These are phyloP conservation scores for Pichia sp. DNA, from an alignment of 1,139 yeast species.

Conservation along the genomic window DNA sequence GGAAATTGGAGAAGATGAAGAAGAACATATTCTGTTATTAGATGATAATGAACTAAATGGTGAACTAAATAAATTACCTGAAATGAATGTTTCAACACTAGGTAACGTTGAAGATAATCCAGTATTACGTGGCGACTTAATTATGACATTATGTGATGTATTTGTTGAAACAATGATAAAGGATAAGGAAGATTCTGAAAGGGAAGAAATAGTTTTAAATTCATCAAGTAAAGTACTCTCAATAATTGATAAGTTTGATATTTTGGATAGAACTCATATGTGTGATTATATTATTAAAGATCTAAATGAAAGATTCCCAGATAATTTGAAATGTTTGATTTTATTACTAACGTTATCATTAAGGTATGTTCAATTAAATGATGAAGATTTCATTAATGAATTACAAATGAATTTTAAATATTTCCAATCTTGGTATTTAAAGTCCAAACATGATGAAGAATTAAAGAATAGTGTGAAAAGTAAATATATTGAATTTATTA, in stretches of 20 bases:
- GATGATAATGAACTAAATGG: slow-evolving; percentile 48
- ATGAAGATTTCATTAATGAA: slow-evolving; percentile 45
- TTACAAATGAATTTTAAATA: slow-evolving; percentile 69
- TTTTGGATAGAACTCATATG: slow-evolving; percentile 63
- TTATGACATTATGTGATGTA: slow-evolving; percentile 73
- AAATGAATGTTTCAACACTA: slow-evolving; percentile 77
- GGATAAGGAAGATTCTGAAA: slow-evolving; percentile 30
- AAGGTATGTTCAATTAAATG: slow-evolving; percentile 40
- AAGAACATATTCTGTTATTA: slow-evolving; percentile 4
- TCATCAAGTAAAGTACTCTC: slow-evolving; percentile 43
- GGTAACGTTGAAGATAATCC: slow-evolving; percentile 87
- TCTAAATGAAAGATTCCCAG: slow-evolving; percentile 36
- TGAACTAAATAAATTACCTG: slow-evolving; percentile 70
- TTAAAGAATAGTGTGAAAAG: slow-evolving; percentile 40
- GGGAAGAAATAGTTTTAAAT: not conserved
- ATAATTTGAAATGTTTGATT: slow-evolving; percentile 39
- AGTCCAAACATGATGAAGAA: slow-evolving; percentile 23
- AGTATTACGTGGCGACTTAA: slow-evolving; percentile 84
- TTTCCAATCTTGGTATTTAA: slow-evolving; percentile 43
- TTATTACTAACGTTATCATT: slow-evolving; percentile 64
- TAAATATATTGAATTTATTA: slow-evolving; percentile 35
- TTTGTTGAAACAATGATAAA: slow-evolving; percentile 49
- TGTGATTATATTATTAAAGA: slow-evolving; percentile 56
- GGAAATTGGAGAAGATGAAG: slow-evolving; percentile 4
- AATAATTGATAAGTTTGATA: slow-evolving; percentile 60